Evolutionary conservation across 495 filamentous ascomycete species (phyloP), one percentile per base, ranked within the genome.

Genomic region (Aspergillus asperescens): DNA sequence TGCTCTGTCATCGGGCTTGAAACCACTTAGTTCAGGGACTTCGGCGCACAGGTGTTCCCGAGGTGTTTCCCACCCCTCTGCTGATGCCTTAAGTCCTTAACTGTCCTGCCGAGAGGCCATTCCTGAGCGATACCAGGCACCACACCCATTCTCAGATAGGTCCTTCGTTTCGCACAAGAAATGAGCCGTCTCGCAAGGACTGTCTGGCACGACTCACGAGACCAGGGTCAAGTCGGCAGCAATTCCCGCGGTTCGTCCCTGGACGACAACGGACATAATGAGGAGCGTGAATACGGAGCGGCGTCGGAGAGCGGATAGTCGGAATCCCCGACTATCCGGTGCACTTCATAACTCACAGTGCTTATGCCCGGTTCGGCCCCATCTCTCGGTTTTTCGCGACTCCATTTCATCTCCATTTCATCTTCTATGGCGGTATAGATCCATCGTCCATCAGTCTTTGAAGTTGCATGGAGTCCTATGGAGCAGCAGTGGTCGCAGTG

Each of bases 321-420:
- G 51, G 51, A 40, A 20, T 23, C 23, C 7, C 51, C 42, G 51
- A 47, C 42, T 20, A 12, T 19, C 51, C 51, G 51, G 38, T 47
- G 32, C n/a, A 34, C 15, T 54, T 37, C 51, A 47, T 44, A 45
- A 38, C 19, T 52, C 18, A 12, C 25, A 22, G 25, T 37, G 28
- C 32, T 39, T 49, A 49, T 27, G 22, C 29, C 46, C 46, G 46
- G 39, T 27, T 13, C 39, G 39, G 39, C 39, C 22, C 42, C 23
- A 35, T 19, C 18, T 18, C 8, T 7, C 20, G 28, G 29, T 35
- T 23, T 29, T n/a, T n/a, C n/a, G n/a, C n/a, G n/a, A n/a, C n/a
- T n/a, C n/a, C 32, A 28, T 28, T 9, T 5, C 25, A 15, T 6
- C 12, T 27, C 20, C 18, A 41, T 6, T 41, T 41, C 20, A 6